Evolutionary conservation across 163 green algal genomes (phyloP).

Genomic region (Scenedesmus sp.): DNA sequence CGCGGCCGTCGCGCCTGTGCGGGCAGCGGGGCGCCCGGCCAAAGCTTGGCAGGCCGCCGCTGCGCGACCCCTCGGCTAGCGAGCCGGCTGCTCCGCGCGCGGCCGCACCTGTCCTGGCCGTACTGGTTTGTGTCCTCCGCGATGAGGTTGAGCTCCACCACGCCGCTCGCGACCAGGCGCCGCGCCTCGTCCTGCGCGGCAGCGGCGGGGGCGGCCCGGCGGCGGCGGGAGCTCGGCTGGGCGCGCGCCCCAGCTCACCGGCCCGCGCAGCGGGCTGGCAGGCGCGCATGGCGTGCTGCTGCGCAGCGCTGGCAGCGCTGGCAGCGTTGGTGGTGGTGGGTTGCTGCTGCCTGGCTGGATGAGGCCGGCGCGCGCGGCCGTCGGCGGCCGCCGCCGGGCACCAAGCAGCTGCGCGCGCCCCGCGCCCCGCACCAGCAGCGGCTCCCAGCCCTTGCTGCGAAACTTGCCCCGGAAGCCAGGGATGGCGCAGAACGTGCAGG

Average conservation of each 20-base stretch:
- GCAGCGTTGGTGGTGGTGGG: neutral
- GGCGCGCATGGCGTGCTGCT: too few species aligned
- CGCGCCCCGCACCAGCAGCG: constrained; percentile 53
- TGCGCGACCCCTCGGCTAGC: too few species aligned
- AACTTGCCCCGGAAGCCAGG: constrained; percentile 74
- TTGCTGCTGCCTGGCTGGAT: too few species aligned
- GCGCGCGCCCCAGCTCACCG: neutral
- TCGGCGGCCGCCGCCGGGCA: too few species aligned
- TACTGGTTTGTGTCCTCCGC: constrained; percentile 96
- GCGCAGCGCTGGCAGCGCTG: too few species aligned
- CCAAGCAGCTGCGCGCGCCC: constrained; percentile 51
- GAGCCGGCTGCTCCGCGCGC: too few species aligned
- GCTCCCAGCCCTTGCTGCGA: constrained; percentile 62
- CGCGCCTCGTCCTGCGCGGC: constrained; percentile 71
- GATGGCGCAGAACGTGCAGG: constrained; percentile 86
- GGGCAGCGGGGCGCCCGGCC: too few species aligned
- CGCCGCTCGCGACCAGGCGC: constrained; percentile 75
- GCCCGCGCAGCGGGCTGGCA: too few species aligned
- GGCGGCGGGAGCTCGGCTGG: too few species aligned
- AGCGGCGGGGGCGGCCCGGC: neutral
- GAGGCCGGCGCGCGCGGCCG: too few species aligned
- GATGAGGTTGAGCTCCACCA: constrained; percentile 92
- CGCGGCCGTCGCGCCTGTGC: constrained; percentile 62
- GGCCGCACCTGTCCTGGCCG: constrained; percentile 68
- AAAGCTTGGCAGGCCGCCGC: too few species aligned